Percentiles rank a stretch among this genome's conserved stretches.
phyloP scores from a whole-genome alignment of 2,329 filamentous ascomycete genomes.

The Fusarium sp. region DNA sequence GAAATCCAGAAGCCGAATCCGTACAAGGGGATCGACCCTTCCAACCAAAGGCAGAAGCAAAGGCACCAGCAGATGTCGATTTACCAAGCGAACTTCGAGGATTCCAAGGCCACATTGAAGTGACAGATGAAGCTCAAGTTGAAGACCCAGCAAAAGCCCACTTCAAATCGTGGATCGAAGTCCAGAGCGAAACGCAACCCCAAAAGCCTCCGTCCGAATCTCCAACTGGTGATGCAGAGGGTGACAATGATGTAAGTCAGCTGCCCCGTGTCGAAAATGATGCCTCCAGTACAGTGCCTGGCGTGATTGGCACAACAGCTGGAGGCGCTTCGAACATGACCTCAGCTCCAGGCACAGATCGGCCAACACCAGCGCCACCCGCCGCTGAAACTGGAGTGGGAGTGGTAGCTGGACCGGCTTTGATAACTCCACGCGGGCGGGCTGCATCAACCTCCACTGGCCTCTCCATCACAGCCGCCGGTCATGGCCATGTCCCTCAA shows the following conservation, averaged over 20 bases:
- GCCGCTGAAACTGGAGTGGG: background rate
- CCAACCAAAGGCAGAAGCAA: background rate
- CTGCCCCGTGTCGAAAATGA: slow-evolving; percentile 24
- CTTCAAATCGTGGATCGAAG: slow-evolving; percentile 28
- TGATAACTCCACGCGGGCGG: slow-evolving; percentile 31
- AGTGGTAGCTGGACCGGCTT: slow-evolving; percentile 20
- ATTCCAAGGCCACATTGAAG: background rate
- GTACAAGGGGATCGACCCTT: slow-evolving; percentile 14
- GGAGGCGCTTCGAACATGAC: slow-evolving; percentile 9
- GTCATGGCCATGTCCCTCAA: slow-evolving; percentile 55
- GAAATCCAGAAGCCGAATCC: slow-evolving; percentile 34
- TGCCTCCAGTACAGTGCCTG: slow-evolving; percentile 9
- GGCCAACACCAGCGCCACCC: background rate
- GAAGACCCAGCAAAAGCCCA: slow-evolving; percentile 22
- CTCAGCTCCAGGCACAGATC: slow-evolving; percentile 13
- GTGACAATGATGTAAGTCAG: slow-evolving; percentile 23
- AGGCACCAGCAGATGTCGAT: slow-evolving; percentile 3
- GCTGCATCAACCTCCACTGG: slow-evolving; percentile 32
- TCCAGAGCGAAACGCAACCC: slow-evolving; percentile 19
- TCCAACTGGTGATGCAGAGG: slow-evolving; percentile 17
- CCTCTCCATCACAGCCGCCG: slow-evolving; percentile 34
- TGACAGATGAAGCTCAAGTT: background rate
- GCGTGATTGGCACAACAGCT: slow-evolving; percentile 11
- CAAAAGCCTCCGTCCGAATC: slow-evolving; percentile 14
- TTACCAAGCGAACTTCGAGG: slow-evolving; percentile 9